Evolutionary conservation across 805 yeast species (phyloP), one percentile per base, ranked within the genome.

Genomic region (Myxozyma neotropica): DNA sequence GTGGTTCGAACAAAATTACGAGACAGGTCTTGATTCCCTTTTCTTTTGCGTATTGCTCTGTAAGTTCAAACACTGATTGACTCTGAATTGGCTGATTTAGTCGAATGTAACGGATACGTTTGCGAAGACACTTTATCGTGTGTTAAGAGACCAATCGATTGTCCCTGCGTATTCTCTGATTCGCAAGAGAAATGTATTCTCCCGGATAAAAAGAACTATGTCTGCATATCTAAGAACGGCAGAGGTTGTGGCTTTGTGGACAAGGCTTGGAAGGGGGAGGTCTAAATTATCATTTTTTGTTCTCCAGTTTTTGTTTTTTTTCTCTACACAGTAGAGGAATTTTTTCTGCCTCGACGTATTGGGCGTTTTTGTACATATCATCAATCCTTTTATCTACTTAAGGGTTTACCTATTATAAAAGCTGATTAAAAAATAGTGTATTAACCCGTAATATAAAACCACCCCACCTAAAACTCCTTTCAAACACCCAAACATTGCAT

Each of bases 161-260:
- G 99, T 72, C 96, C 97, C 1, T 94, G 99, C 72, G 90, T 89
- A 1, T 93, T 83, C 70, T 94, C 96, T 1, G 83, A 84, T 59
- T 85, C 95, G 0, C 96, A 93, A 71, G 69, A 88, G 61, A 87
- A 89, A 69, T 94, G 99, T 73, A 71, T 80, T 1, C 75, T 89
- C 42, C 96, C 97, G 0, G 85, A 83, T 63, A 80, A 83, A 19
- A 74, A 77, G 33, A 81, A 81, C 56, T 87, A 77, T 69, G 79
- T 92, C 15, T 94, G 99, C 72, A 87, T 94, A 43, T 87, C 97
- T 21, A 88, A 72, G 8, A 80, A 82, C 19, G 76, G 74, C 21
- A 78, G 94, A 71, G 96, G 88, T 69, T 93, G 98, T 73, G 87
- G 88, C 7, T 92, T 93, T 89, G 96, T 89, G 1, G 72, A 73